Conservation (phyloP, 73 alveolate genomes). For the Blepharisma japonicum region DNA sequence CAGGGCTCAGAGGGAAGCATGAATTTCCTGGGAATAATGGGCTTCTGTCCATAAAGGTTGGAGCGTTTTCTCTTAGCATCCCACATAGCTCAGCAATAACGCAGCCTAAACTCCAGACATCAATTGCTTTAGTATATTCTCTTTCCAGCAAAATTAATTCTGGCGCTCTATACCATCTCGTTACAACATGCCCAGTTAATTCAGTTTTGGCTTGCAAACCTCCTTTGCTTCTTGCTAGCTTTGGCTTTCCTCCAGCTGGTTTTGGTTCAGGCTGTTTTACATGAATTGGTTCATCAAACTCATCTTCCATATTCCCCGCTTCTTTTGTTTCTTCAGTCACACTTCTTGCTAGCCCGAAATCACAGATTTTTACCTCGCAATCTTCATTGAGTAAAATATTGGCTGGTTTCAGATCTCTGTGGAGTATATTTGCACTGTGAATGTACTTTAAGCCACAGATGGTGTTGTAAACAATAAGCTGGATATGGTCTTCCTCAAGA, state of each 20-base stretch:
- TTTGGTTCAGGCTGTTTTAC: not conserved
- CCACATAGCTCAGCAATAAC: slow-evolving; percentile 90
- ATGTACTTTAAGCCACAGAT: slow-evolving; percentile 78
- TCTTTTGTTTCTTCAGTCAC: slow-evolving; percentile 1
- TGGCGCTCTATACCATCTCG: slow-evolving; percentile 98
- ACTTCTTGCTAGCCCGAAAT: slow-evolving; percentile 87
- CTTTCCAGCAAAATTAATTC: slow-evolving; percentile 93
- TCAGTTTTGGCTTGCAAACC: slow-evolving; percentile 53
- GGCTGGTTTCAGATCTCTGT: slow-evolving; percentile 94
- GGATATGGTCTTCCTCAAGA: slow-evolving; percentile 57
- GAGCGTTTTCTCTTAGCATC: slow-evolving; percentile 92
- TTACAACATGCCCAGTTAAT: slow-evolving; percentile 94
- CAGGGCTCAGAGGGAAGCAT: slow-evolving; percentile 93
- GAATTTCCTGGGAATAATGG: slow-evolving; percentile 96
- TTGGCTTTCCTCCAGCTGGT: not conserved
- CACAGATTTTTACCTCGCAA: slow-evolving; percentile 85
- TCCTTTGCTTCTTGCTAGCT: slow-evolving; percentile 10
- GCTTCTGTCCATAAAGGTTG: slow-evolving; percentile 85
- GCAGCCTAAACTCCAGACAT: slow-evolving; percentile 96
- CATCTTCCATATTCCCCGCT: not conserved
- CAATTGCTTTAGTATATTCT: slow-evolving; percentile 94
- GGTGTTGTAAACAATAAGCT: slow-evolving; percentile 78
- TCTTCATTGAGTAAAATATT: slow-evolving; percentile 86
- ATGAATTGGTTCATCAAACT: not conserved
- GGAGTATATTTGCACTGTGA: slow-evolving; percentile 85